Evolutionary conservation across 2,329 filamentous ascomycete genomes (phyloP).

Genomic region (Ambrosiella xylebori): DNA sequence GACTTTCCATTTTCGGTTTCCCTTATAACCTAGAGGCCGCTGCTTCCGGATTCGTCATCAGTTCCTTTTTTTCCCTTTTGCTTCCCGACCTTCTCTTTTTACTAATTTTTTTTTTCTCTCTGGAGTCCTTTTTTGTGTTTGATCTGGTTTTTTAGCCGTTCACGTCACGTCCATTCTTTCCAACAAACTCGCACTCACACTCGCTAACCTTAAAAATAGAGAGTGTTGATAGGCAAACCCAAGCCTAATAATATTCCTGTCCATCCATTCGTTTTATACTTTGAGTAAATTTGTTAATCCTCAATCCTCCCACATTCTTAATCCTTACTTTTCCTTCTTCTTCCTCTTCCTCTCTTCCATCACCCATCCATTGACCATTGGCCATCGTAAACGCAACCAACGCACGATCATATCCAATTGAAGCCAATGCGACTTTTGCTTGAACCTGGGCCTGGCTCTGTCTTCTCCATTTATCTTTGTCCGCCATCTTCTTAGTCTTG

Average conservation of each 20-base stretch:
- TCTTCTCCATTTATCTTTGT: background rate
- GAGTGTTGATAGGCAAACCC: background rate
- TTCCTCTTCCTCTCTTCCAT: background rate
- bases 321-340: background rate
- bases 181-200: background rate
- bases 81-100: background rate
- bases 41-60: background rate
- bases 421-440: background rate
- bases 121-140: background rate
- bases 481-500: background rate
- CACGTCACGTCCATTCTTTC: background rate
- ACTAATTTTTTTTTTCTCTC: background rate
- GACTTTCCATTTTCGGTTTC: background rate
- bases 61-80: background rate
- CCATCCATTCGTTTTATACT: background rate
- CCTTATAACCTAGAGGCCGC: background rate
- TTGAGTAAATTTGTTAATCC: background rate
- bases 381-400: background rate
- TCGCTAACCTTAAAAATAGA: background rate
- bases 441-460: background rate
- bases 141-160: background rate
- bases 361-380: background rate
- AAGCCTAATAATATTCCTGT: background rate
- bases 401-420: background rate
- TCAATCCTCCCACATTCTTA: background rate